Percentiles rank a stretch among this genome's conserved stretches.
Evolutionary conservation across 805 yeast genomes (phyloP).

Genomic region (Gaillardinia entomophila): DNA sequence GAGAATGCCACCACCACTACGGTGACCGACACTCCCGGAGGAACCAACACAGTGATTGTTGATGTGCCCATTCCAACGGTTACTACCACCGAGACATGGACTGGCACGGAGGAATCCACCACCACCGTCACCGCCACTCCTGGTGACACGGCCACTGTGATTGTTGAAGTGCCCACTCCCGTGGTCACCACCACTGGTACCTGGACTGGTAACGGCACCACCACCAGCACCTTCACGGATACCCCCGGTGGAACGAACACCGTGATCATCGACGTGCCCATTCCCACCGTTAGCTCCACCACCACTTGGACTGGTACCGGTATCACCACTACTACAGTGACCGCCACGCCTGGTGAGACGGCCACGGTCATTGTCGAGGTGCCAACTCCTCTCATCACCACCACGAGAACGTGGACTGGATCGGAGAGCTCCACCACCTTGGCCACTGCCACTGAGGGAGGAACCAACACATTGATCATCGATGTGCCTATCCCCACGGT

Average conservation of each 20-base stretch:
- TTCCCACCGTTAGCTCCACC: slow-evolving; percentile 7
- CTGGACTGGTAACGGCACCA: slow-evolving; percentile 7
- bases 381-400: slow-evolving; percentile 2
- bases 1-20: slow-evolving; percentile 6
- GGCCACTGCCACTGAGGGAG: slow-evolving; percentile 2
- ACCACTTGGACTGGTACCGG: slow-evolving; percentile 6
- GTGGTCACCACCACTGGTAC: slow-evolving; percentile 4
- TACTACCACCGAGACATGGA: slow-evolving; percentile 7
- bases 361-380: slow-evolving; percentile 6
- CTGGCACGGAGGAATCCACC: slow-evolving; percentile 1
- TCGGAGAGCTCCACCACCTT: slow-evolving; percentile 1
- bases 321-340: slow-evolving; percentile 3
- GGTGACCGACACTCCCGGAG: slow-evolving; percentile 2
- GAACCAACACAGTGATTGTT: slow-evolving; percentile 6
- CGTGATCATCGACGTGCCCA: slow-evolving; percentile 8
- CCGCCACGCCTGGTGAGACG: slow-evolving; percentile 3
- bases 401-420: slow-evolving; percentile 2
- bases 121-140: neutral
- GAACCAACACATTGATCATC: slow-evolving; percentile 5
- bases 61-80: slow-evolving; percentile 11
- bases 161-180: slow-evolving; percentile 1
- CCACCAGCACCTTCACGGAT: slow-evolving; percentile 2
- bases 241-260: slow-evolving; percentile 9
- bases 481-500: slow-evolving; percentile 4
- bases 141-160: slow-evolving; percentile 2